Evolutionary conservation across 371 early-diverging fungal genomes (phyloP).

Genomic region (Mucor plumbeus): DNA sequence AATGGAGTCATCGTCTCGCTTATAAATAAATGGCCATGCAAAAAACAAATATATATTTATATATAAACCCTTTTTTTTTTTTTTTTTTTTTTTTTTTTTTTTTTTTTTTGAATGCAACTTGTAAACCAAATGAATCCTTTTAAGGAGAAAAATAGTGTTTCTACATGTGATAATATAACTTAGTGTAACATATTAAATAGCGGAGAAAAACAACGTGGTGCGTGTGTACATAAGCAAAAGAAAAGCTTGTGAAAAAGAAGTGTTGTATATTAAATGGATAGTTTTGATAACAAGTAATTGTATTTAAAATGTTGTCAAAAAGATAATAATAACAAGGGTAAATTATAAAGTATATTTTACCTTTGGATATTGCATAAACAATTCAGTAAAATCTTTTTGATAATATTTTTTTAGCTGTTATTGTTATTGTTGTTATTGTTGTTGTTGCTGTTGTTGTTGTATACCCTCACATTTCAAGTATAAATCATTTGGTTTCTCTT

Average conservation of each 20-base stretch:
- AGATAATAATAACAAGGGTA: too few relatives aligned
- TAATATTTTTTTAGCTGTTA: background rate
- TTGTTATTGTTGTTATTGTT: background rate
- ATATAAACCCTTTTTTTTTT: background rate
- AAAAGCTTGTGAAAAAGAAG: slow-evolving; percentile 16
- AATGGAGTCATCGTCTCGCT: slow-evolving; percentile 9
- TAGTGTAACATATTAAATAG: slow-evolving; percentile 20
- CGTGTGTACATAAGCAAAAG: too few relatives aligned
- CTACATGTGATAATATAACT: slow-evolving; percentile 24
- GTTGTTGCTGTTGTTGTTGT: background rate
- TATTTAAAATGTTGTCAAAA: background rate
- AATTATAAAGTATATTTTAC: too few relatives aligned
- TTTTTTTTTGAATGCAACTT: background rate
- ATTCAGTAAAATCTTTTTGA: too few relatives aligned
- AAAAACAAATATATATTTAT: background rate
- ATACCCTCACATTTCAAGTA: background rate
- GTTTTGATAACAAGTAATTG: background rate
- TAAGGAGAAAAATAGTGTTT: slow-evolving; percentile 6
- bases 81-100: background rate
- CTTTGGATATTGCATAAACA: too few relatives aligned
- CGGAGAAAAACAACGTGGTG: slow-evolving; percentile 21
- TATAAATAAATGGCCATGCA: background rate
- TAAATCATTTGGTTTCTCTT: background rate
- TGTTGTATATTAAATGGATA: background rate
- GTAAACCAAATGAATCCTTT: slow-evolving; percentile 21